A percentile compares a stretch with the other conserved stretches of the same genome.
Evolutionary conservation across 2,329 filamentous ascomycete genomes (phyloP).

Genomic region (Fusarium pininemorale): DNA sequence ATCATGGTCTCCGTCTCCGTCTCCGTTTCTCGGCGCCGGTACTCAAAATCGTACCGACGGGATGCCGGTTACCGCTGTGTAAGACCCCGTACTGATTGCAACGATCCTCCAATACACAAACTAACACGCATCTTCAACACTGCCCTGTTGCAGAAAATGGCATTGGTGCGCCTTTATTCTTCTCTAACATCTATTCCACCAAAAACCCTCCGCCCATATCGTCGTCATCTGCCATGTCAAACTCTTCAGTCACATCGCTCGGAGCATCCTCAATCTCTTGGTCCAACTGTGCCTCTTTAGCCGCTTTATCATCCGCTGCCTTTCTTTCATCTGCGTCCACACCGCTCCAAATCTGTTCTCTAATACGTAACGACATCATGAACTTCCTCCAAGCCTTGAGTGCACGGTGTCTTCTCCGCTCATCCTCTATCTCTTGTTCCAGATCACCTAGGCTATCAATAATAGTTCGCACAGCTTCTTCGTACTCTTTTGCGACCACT

Average conservation of each 20-base stretch:
- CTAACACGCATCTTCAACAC: not conserved
- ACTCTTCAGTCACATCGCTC: slow-evolving; percentile 56
- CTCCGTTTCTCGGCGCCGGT: not conserved
- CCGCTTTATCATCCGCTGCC: slow-evolving; percentile 50
- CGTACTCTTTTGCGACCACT: slow-evolving; percentile 77
- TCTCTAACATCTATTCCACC: slow-evolving; percentile 44
- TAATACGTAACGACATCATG: slow-evolving; percentile 78
- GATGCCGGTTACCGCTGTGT: not conserved
- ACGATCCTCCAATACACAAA: not conserved
- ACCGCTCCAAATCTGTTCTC: slow-evolving; percentile 74
- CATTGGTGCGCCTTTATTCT: not conserved
- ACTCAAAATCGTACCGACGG: not conserved
- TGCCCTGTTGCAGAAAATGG: not conserved
- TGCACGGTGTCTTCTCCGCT: slow-evolving; percentile 77
- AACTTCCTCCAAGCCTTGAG: slow-evolving; percentile 75
- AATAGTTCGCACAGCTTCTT: slow-evolving; percentile 76
- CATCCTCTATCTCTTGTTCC: slow-evolving; percentile 69
- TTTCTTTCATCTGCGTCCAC: slow-evolving; percentile 59
- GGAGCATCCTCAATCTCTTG: slow-evolving; percentile 48
- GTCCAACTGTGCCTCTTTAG: slow-evolving; percentile 50
- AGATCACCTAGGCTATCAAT: slow-evolving; percentile 74
- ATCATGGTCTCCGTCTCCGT: not conserved
- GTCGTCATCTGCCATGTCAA: slow-evolving; percentile 53
- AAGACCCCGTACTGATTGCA: not conserved
- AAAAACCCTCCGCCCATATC: slow-evolving; percentile 59